phyloP scores from a whole-genome alignment of 306 rosid species.

The Medicago truncatula region DNA sequence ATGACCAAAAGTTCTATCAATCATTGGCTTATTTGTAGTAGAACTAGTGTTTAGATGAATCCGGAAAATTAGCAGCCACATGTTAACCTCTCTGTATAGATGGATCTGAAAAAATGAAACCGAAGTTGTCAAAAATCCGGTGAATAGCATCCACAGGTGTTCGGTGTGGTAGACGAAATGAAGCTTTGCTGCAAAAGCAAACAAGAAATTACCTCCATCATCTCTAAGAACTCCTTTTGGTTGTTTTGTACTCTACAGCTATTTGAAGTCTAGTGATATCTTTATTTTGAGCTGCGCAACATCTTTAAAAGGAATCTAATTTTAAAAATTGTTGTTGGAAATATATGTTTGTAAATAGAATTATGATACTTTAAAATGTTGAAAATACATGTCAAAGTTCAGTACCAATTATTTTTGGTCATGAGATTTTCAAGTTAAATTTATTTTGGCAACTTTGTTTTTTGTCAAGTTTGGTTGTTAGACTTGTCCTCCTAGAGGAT shows the following conservation, averaged over 20 bases:
- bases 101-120: too few species aligned
- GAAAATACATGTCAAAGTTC: not conserved
- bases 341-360: not conserved
- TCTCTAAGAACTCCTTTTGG: not conserved
- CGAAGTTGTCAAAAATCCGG: not conserved
- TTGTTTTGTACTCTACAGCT: not conserved
- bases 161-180: not conserved
- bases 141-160: not conserved
- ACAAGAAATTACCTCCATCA: not conserved
- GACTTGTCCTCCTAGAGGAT: not conserved
- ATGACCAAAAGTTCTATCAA: too few species aligned
- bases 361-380: not conserved
- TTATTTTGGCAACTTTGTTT: too few species aligned
- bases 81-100: too few species aligned
- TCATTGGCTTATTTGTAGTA: too few species aligned
- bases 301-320: not conserved
- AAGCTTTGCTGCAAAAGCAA: not conserved
- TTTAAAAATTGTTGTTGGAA: not conserved
- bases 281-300: not conserved
- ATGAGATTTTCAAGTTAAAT: not conserved
- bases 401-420: not conserved
- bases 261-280: not conserved
- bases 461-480: too few species aligned
- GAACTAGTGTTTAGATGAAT: too few species aligned
- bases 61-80: too few species aligned